Conservation (phyloP, 1,284 basidiomycete species). For the Microbotryum saponariae region DNA sequence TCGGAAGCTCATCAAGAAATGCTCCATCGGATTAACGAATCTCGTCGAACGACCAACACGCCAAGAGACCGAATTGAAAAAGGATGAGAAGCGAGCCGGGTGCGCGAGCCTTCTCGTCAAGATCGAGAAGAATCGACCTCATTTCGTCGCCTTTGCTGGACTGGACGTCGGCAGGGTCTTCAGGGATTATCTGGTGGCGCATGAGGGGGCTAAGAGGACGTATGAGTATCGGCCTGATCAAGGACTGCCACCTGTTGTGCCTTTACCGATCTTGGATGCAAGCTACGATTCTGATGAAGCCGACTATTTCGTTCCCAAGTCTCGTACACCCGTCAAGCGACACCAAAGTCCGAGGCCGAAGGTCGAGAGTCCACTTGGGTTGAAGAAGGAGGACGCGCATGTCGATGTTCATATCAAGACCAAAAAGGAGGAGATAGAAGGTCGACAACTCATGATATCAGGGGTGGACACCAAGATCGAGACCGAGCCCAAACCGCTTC, state of each 20-base stretch:
- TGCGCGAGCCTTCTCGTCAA: slow-evolving; percentile 54
- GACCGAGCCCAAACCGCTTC: slow-evolving; percentile 10
- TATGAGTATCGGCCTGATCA: no score
- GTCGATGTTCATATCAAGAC: not conserved
- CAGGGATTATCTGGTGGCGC: no score
- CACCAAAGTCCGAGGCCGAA: no score
- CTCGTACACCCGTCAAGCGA: no score
- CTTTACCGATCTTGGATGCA: no score
- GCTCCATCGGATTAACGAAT: slow-evolving; percentile 45
- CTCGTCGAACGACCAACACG: slow-evolving; percentile 20
- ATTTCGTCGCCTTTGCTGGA: slow-evolving; percentile 43
- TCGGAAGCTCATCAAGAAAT: slow-evolving; percentile 46
- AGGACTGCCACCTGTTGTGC: no score
- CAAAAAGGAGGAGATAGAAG: no score
- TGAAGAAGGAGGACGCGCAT: not conserved
- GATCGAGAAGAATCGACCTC: slow-evolving; percentile 51
- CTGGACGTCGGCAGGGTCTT: no score
- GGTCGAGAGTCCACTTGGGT: slow-evolving; percentile 39
- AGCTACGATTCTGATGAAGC: no score
- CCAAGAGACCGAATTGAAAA: slow-evolving; percentile 52
- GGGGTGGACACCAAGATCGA: not conserved
- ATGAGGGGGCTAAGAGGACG: no score
- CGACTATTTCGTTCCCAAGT: no score
- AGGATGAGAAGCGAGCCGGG: slow-evolving; percentile 49
- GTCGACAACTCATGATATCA: not conserved